Evolutionary conservation across 208 protist genomes (phyloP).

Genomic region (Lotmaria passim): DNA sequence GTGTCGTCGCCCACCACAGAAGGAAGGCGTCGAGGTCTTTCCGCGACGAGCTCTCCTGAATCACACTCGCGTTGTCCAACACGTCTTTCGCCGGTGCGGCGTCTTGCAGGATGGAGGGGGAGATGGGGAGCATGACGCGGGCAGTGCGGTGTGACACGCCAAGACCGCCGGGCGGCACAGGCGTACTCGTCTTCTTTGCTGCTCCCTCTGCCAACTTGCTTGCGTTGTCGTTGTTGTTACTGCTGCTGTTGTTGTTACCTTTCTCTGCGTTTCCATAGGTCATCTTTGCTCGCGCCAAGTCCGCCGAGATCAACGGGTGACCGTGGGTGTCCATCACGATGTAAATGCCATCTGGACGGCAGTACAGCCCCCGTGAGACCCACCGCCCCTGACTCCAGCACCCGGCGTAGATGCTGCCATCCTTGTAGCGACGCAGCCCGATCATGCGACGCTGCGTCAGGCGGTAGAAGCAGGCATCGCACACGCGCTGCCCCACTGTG

Average conservation of each 20-base stretch:
- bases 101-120: slow-evolving; percentile 43
- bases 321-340: slow-evolving; percentile 74
- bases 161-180: slow-evolving; percentile 10
- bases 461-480: slow-evolving; percentile 71
- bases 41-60: slow-evolving; percentile 51
- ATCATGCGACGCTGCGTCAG: slow-evolving; percentile 77
- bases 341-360: slow-evolving; percentile 66
- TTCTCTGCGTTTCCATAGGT: background rate
- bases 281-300: slow-evolving; percentile 9
- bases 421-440: slow-evolving; percentile 60
- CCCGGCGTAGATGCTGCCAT: slow-evolving; percentile 80
- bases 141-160: slow-evolving; percentile 15
- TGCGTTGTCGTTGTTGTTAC: background rate
- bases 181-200: slow-evolving; percentile 1
- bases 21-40: slow-evolving; percentile 70
- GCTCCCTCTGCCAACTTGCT: background rate
- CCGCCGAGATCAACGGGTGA: slow-evolving; percentile 39
- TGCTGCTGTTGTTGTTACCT: background rate
- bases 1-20: slow-evolving; percentile 70
- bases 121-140: slow-evolving; percentile 25
- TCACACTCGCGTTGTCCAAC: slow-evolving; percentile 38
- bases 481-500: slow-evolving; percentile 61
- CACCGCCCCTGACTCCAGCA: slow-evolving; percentile 73
- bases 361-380: slow-evolving; percentile 83
- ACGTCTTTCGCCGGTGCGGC: slow-evolving; percentile 47